These are phyloP conservation scores for Piromyces finnis DNA, from an alignment of 192 early-diverging fungal species.

Conservation along the genomic window DNA sequence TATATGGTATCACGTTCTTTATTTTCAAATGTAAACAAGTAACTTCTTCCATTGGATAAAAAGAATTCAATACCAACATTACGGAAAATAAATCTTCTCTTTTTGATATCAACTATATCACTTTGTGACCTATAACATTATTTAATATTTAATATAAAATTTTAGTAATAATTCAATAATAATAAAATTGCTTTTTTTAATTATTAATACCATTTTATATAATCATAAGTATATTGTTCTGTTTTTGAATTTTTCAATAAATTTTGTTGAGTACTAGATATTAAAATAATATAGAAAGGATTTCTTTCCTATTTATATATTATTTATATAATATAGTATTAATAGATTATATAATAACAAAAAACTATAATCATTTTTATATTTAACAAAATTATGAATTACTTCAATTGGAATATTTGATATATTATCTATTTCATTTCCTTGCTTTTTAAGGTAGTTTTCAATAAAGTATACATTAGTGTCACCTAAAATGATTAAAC, in stretches of 20 bases:
- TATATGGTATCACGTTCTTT: constrained; percentile 48
- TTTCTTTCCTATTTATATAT: background rate
- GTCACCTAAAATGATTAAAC: constrained; percentile 45
- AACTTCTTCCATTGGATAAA: constrained; percentile 53
- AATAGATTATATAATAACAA: no score
- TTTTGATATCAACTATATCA: background rate
- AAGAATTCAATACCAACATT: constrained; percentile 66
- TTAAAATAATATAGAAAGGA: background rate
- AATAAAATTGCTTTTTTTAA: no score
- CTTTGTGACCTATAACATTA: constrained; percentile 2
- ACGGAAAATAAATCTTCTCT: constrained; percentile 30
- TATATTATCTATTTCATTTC: constrained; percentile 54
- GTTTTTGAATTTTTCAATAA: background rate
- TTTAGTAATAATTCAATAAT: no score
- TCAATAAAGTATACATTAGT: constrained; percentile 56
- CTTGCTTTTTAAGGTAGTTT: constrained; percentile 38
- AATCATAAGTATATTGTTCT: background rate
- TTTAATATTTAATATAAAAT: no score
- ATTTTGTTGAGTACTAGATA: background rate
- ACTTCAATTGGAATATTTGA: constrained; percentile 38
- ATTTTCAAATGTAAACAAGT: constrained; percentile 48
- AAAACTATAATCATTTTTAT: constrained; percentile 24
- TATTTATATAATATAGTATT: background rate
- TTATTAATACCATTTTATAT: constrained; percentile 1
- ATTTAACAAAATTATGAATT: constrained; percentile 7